phyloP scores from a whole-genome alignment of 2,329 filamentous ascomycete genomes.

The Penicillium sp. region DNA sequence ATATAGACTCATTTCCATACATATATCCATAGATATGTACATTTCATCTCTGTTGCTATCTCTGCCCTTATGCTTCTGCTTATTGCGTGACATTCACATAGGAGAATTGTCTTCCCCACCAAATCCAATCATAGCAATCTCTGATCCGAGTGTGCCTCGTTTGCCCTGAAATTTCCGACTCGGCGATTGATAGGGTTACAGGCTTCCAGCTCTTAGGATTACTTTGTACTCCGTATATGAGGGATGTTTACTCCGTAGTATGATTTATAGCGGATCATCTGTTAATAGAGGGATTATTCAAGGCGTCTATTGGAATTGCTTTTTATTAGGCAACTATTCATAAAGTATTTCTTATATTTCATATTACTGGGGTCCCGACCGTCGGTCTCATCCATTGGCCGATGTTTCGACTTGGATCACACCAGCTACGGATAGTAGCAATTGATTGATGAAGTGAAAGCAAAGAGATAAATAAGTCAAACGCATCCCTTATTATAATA shows the following conservation, averaged over 20 bases:
- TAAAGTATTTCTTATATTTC: not conserved
- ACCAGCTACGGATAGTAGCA: not conserved
- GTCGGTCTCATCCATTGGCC: slow-evolving; percentile 5
- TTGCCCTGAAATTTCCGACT: slow-evolving; percentile 6
- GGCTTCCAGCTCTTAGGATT: too few species aligned
- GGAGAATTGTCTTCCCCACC: not conserved
- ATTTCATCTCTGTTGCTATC: not conserved
- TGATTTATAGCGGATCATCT: not conserved
- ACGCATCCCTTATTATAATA: not conserved
- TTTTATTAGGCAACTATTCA: not conserved
- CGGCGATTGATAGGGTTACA: not conserved
- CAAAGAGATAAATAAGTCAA: not conserved
- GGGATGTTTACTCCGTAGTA: not conserved
- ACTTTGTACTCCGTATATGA: not conserved
- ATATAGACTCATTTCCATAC: not conserved
- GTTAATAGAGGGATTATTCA: not conserved
- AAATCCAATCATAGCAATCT: slow-evolving; percentile 7
- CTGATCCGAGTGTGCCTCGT: slow-evolving; percentile 5
- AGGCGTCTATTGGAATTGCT: not conserved
- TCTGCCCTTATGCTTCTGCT: not conserved
- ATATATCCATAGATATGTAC: not conserved
- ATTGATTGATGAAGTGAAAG: not conserved
- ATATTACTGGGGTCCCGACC: not conserved
- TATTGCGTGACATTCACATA: not conserved
- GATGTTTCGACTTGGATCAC: not conserved